Evolutionary conservation across 352 stramenopile species (phyloP).

Genomic region (Pythium apleroticum): DNA sequence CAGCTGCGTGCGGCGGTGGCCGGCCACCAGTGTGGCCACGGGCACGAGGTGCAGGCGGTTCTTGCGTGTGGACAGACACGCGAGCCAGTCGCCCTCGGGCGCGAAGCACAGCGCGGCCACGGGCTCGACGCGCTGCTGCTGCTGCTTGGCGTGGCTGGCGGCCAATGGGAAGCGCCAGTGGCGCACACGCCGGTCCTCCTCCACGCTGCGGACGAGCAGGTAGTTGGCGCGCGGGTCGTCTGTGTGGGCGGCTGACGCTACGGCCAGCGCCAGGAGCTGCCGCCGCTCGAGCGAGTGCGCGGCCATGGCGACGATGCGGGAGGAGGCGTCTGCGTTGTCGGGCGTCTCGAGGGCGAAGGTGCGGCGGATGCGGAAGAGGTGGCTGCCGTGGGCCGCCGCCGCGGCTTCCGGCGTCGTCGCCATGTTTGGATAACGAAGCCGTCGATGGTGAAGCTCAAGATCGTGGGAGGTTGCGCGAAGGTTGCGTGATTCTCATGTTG

Average conservation of each 20-base stretch:
- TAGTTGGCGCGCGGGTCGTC: conserved; percentile 37
- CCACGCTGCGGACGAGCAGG: conserved; percentile 69
- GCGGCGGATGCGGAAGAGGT: conserved; percentile 76
- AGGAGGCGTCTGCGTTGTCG: neutral
- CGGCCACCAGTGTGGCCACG: conserved; percentile 56
- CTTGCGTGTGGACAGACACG: conserved; percentile 67
- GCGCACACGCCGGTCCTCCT: conserved; percentile 67
- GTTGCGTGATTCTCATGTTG: neutral
- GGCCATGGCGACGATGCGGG: conserved; percentile 58
- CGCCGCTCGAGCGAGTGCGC: conserved; percentile 72
- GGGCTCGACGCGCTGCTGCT: conserved; percentile 43
- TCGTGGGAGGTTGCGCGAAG: neutral
- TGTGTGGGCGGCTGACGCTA: conserved; percentile 25
- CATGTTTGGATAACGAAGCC: neutral
- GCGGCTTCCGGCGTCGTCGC: neutral
- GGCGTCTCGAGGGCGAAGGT: conserved; percentile 41
- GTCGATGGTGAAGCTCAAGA: neutral
- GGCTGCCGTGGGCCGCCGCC: conserved; percentile 39
- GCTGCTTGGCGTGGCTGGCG: conserved; percentile 59
- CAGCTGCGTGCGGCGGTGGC: conserved; percentile 57
- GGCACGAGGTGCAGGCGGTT: conserved; percentile 79
- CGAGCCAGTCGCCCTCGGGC: conserved; percentile 86
- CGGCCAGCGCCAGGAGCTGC: conserved; percentile 66
- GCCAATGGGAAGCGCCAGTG: conserved; percentile 72
- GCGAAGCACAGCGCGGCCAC: conserved; percentile 74